Conservation (phyloP, 768 basidiomycete genomes). For the Boletus reticulatus region DNA sequence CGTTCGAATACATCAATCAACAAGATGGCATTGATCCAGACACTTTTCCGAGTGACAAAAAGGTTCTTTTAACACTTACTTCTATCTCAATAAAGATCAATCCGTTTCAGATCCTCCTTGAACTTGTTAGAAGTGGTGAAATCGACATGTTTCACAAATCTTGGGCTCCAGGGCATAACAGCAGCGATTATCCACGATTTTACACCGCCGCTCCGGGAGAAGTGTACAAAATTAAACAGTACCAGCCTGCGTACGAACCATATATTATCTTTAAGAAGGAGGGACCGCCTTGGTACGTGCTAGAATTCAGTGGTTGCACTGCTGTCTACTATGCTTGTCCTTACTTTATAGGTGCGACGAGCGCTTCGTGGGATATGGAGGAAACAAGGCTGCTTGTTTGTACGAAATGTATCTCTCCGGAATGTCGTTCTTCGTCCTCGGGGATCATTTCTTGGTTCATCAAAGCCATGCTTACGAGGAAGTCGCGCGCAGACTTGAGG, state of each 20-base stretch:
- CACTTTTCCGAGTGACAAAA: conserved; percentile 68
- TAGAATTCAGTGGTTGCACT: background rate
- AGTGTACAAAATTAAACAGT: conserved; percentile 72
- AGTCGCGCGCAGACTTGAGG: conserved; percentile 67
- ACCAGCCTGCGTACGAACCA: conserved; percentile 86
- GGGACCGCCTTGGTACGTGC: conserved; percentile 65
- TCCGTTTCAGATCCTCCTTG: conserved; percentile 47
- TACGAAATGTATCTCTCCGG: conserved; percentile 91
- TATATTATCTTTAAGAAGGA: conserved; percentile 82
- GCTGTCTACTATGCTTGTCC: background rate
- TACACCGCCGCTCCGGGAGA: conserved; percentile 59
- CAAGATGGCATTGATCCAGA: conserved; percentile 57
- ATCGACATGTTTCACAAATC: conserved; percentile 76
- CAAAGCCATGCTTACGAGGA: conserved; percentile 86
- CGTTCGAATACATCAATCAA: conserved; percentile 75
- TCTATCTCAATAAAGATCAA: background rate
- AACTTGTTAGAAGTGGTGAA: conserved; percentile 51
- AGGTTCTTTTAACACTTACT: conserved; percentile 35
- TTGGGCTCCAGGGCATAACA: conserved; percentile 79
- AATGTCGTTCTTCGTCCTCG: conserved; percentile 76
- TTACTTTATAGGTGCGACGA: conserved; percentile 75
- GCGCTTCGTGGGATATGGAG: conserved; percentile 87
- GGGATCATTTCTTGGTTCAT: conserved; percentile 87
- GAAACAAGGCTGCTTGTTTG: conserved; percentile 89
- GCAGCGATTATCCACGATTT: conserved; percentile 73